These are phyloP conservation scores for Rhizopus delemar DNA, from an alignment of 371 early-diverging fungal genomes.

Conservation along the genomic window DNA sequence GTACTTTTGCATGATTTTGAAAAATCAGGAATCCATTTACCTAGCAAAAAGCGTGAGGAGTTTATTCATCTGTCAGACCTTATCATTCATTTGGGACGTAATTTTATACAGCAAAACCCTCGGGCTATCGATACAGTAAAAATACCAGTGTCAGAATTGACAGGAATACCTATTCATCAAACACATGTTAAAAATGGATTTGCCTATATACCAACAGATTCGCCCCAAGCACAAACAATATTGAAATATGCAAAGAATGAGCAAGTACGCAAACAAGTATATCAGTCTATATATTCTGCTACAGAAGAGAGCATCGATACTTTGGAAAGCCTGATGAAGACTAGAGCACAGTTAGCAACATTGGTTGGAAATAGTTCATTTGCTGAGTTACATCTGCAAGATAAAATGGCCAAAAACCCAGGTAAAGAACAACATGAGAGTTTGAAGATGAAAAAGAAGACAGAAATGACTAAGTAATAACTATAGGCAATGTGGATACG, in stretches of 20 bases:
- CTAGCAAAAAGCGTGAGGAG: conserved; percentile 60
- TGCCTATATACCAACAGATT: conserved; percentile 54
- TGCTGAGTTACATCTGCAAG: conserved; percentile 80
- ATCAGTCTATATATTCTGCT: conserved; percentile 74
- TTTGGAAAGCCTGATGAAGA: conserved; percentile 74
- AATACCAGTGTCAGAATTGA: conserved; percentile 23
- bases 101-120: conserved; percentile 65
- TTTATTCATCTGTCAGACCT: conserved; percentile 83
- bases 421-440: conserved; percentile 39
- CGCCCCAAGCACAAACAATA: conserved; percentile 59
- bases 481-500: conserved; percentile 72
- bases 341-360: conserved; percentile 74
- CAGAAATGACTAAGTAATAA: background rate
- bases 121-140: conserved; percentile 34
- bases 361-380: conserved; percentile 80
- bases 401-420: conserved; percentile 92
- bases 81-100: conserved; percentile 78
- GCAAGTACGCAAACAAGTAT: conserved; percentile 69
- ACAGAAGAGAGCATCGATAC: conserved; percentile 59
- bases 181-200: conserved; percentile 31
- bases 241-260: conserved; percentile 66
- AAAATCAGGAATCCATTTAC: conserved; percentile 90
- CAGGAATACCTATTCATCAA: conserved; percentile 24
- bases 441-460: background rate
- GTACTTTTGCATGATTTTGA: conserved; percentile 91